These are phyloP conservation scores for Cynanchum wilfordii DNA, from an alignment of 257 asterid species.

Conservation along the genomic window DNA sequence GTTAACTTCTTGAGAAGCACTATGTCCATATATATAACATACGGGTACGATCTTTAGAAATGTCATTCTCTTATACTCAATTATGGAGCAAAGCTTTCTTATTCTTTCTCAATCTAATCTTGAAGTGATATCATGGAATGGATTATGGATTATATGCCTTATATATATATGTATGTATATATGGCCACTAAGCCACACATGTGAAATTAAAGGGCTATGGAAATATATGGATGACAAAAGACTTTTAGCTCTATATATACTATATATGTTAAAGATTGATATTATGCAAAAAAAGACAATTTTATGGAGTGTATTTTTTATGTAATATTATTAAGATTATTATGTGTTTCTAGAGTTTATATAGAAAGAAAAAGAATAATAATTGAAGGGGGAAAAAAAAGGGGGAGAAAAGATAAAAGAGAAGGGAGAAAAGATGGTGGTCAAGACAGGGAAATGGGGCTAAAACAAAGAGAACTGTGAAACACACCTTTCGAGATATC, in stretches of 20 bases:
- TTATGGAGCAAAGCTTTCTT: background rate
- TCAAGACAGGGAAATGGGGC: background rate
- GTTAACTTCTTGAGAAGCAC: too few relatives aligned
- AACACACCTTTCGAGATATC: conserved; percentile 14
- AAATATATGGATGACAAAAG: background rate
- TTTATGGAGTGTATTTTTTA: too few relatives aligned
- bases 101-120: background rate
- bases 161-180: too few relatives aligned
- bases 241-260: background rate
- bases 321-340: too few relatives aligned
- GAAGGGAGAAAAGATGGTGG: background rate
- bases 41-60: background rate
- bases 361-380: too few relatives aligned
- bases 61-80: conserved; percentile 1
- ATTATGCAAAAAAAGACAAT: too few relatives aligned
- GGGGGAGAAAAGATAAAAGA: background rate
- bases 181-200: background rate
- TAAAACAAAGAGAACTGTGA: conserved; percentile 9
- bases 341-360: too few relatives aligned
- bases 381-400: background rate
- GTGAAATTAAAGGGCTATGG: background rate
- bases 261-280: too few relatives aligned
- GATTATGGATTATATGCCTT: background rate
- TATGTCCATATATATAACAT: background rate
- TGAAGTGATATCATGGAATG: background rate